Percentiles rank a stretch among this genome's conserved stretches.
These are phyloP conservation scores for Cymbopogon citratus DNA, from an alignment of 176 grass and related monocot species.

Conservation along the genomic window DNA sequence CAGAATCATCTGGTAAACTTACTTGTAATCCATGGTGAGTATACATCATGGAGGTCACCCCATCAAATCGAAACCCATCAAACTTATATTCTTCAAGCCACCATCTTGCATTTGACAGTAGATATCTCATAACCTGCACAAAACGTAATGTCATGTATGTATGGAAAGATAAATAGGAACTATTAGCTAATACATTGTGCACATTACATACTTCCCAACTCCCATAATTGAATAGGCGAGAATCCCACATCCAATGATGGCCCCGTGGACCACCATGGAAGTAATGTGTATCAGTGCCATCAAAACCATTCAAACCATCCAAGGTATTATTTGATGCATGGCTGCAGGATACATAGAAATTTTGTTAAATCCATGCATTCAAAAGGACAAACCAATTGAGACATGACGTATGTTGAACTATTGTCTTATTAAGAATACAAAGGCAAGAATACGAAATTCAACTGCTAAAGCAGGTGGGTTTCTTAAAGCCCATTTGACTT, in stretches of 20 bases:
- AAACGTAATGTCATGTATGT: constrained; percentile 19
- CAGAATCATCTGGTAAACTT: constrained; percentile 29
- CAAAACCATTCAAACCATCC: constrained; percentile 90
- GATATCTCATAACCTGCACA: constrained; percentile 76
- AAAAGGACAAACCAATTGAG: constrained; percentile 20
- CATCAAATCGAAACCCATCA: constrained; percentile 97
- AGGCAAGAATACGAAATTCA: constrained; percentile 3
- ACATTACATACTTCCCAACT: constrained; percentile 77
- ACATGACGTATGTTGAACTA: not conserved
- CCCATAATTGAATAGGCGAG: constrained; percentile 94
- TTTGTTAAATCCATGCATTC: constrained; percentile 19
- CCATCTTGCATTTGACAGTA: constrained; percentile 94
- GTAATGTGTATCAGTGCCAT: constrained; percentile 92
- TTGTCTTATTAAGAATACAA: not conserved
- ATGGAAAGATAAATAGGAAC: constrained; percentile 28
- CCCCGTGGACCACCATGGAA: constrained; percentile 84
- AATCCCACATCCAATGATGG: constrained; percentile 99
- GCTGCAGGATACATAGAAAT: constrained; percentile 44
- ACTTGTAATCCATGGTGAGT: constrained; percentile 93
- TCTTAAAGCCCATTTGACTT: not conserved
- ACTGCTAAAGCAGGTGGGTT: constrained; percentile 1
- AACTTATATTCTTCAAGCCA: constrained; percentile 98
- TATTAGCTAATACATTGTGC: constrained; percentile 6
- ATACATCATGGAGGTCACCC: constrained; percentile 99
- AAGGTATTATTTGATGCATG: constrained; percentile 92